Base-by-base conservation (phyloP, 768 basidiomycete genomes). In the Podaxis sp. region DNA sequence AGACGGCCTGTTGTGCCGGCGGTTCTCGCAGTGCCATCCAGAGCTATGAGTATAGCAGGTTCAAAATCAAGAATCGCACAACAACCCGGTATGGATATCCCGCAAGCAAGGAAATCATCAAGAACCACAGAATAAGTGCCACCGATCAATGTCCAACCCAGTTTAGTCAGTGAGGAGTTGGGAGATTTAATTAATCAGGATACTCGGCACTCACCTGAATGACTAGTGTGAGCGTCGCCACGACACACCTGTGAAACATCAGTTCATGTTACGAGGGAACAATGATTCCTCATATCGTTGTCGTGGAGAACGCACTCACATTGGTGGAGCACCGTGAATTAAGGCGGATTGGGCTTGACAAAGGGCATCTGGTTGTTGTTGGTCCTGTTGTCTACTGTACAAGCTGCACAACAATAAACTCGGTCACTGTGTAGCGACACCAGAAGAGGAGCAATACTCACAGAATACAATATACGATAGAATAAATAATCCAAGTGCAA, bases 401-500 rank as follows among this genome's bases (percentile, higher is more conserved):
- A 65, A 60, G 28, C 66, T 69, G 28, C 26, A 17, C 38, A 54
- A 48, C 33, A 24, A 36, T 24, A 19, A 17, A 46, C 17, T 46
- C 7, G 19, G 44, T 19, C 4, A 22, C 49, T 8, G 4, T 7
- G 22, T n/a, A 26, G 4, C 40, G 19, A n/a, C 30, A 42, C 9
- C 38, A 38, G 30, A 12, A 55, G 36, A 55, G 26, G 13, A 26
- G 36, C 8, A 17, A n/a, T 46, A 73, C 86, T 73, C 64, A 86
- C 87, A 79, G 68, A 19, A 87, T 64, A 67, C 77, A 81, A 67
- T 80, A 83, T 36, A 78, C 73, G 61, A 86, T 68, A 4, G 86
- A 86, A 66, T 80, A 85, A 46, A 87, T 66, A 9, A 82, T 77
- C 84, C 84, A 84, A 52, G 81, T 77, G n/a, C 82, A 57, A 61